A percentile compares a stretch with the other conserved stretches of the same genome.
Evolutionary conservation across 441 rosid genomes (phyloP).

Genomic region (Viola pubescens): DNA sequence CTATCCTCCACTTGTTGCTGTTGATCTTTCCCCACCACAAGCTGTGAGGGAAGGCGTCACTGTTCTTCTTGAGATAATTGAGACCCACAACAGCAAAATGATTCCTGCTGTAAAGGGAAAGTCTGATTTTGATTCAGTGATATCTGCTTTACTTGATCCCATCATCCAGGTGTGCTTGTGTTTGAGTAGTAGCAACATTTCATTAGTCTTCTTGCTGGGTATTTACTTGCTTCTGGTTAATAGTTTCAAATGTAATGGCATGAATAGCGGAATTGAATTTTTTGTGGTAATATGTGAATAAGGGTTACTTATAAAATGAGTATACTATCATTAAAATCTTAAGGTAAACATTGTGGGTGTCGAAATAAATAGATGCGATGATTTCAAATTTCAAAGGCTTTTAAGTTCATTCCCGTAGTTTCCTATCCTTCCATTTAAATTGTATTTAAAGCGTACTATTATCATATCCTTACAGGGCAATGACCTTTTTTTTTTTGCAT

Average conservation of each 20-base stretch:
- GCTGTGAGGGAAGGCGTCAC: constrained; percentile 92
- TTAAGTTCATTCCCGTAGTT: no score
- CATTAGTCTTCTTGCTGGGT: not conserved
- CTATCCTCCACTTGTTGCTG: constrained; percentile 87
- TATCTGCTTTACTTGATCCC: constrained; percentile 86
- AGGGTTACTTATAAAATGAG: no score
- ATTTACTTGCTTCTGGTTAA: not conserved
- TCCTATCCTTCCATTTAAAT: no score
- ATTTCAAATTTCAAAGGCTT: no score
- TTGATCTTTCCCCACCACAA: constrained; percentile 88
- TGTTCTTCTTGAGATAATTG: constrained; percentile 81
- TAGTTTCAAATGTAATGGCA: not conserved
- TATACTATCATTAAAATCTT: no score
- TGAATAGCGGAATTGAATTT: not conserved
- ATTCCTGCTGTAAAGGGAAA: constrained; percentile 57
- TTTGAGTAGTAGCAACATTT: constrained; percentile 11
- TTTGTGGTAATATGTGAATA: no score
- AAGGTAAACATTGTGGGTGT: no score
- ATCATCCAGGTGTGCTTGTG: constrained; percentile 63
- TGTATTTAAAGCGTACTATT: no score
- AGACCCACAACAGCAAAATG: constrained; percentile 79
- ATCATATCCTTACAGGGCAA: no score
- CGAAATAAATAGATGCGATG: no score
- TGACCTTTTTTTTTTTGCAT: not conserved
- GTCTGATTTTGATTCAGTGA: constrained; percentile 66